These are phyloP conservation scores for Pisolithus marmoratus DNA, from an alignment of 768 basidiomycete species.

Conservation along the genomic window DNA sequence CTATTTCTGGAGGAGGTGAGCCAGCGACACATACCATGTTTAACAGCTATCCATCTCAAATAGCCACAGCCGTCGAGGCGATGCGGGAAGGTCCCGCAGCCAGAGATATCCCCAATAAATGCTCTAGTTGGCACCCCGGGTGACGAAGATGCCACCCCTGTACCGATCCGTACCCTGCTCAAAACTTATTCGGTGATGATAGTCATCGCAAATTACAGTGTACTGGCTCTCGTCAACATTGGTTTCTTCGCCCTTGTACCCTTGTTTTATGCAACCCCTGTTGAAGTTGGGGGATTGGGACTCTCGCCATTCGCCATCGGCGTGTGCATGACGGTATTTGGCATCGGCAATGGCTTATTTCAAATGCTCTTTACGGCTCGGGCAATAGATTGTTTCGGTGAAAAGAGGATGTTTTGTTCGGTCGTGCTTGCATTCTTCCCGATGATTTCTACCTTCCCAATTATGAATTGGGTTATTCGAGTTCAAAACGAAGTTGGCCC, in stretches of 20 bases:
- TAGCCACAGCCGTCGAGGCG: not conserved
- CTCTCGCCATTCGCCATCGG: slow-evolving; percentile 23
- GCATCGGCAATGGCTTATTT: slow-evolving; percentile 18
- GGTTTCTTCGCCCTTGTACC: slow-evolving; percentile 22
- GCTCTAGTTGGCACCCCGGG: not conserved
- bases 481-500: slow-evolving; percentile 1
- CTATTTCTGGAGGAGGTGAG: slow-evolving; percentile 49
- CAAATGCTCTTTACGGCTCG: slow-evolving; percentile 22
- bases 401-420: slow-evolving; percentile 16
- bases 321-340: slow-evolving; percentile 16
- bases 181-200: slow-evolving; percentile 14
- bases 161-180: slow-evolving; percentile 12
- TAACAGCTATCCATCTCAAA: not conserved
- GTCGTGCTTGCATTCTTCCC: slow-evolving; percentile 14
- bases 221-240: slow-evolving; percentile 25
- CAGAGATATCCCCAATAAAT: not conserved
- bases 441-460: slow-evolving; percentile 18
- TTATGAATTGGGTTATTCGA: slow-evolving; percentile 13
- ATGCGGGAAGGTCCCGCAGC: not conserved
- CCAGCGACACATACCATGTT: not conserved
- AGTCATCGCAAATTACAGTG: slow-evolving; percentile 24
- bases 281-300: slow-evolving; percentile 22
- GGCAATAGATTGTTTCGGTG: slow-evolving; percentile 17
- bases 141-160: not conserved
- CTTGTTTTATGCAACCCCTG: slow-evolving; percentile 23